Evolutionary conservation across 2,329 filamentous ascomycete species (phyloP), one percentile per base, ranked within the genome.

Genomic region (Sporothrix phasma): DNA sequence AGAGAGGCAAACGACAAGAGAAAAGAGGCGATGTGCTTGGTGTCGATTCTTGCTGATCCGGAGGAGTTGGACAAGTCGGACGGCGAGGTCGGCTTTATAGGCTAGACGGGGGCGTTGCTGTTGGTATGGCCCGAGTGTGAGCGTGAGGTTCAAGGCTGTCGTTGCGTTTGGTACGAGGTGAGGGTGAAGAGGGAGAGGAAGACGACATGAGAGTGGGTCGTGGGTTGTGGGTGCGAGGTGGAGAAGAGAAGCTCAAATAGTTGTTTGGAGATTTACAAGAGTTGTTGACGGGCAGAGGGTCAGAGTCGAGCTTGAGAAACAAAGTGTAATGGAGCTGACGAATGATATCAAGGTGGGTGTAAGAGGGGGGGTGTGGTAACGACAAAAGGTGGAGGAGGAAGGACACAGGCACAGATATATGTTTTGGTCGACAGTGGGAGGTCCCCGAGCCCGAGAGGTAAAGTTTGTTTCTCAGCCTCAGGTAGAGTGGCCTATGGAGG

Each of bases 381-480:
- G 29, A 37, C 37, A 43, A 11, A 37, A 51, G 43, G 39, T 58
- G 37, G 39, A 56, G 47, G 45, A 43, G 37, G 53, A 58, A 58
- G 37, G 26, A 43, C 22, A 49, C 19, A 41, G 41, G 29, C 34
- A 26, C 22, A 53, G 56, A 66, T 64, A 64, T 67, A 65, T 67
- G 60, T 66, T 64, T 64, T 64, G 56, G 61, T 24, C 45, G 56
- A 46, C 59, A 45, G 53, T 59, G 54, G 31, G 29, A 31, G 49
- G 43, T 56, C 61, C 41, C 46, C 29, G 22, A n/a, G n/a, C n/a
- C n/a, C n/a, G 53, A 64, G 41, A 58, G 45, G 60, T 62, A 53
- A 63, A 53, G 66, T 37, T 24, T 56, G 61, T 62, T 66, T 59
- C 63, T 66, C 63, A 67, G 65, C 65, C 65, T 67, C 65, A 67